These are phyloP conservation scores for Boechera stricta DNA, from an alignment of 345 rosid genomes.

Conservation along the genomic window DNA sequence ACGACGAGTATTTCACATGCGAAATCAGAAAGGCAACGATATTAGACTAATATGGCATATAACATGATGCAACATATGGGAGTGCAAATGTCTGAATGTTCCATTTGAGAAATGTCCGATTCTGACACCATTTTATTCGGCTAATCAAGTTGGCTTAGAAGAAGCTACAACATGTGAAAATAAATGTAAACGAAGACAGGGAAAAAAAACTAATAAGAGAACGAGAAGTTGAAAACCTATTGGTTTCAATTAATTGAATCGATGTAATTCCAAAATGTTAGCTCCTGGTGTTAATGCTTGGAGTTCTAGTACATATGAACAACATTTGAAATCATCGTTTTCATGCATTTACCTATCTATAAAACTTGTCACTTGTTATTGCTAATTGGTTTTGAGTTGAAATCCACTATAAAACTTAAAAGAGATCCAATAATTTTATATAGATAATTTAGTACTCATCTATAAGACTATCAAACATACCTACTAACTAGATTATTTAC, in stretches of 20 bases:
- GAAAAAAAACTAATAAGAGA: background rate
- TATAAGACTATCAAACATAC: too few species aligned
- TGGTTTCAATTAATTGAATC: background rate
- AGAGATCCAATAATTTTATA: too few species aligned
- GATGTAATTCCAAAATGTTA: conserved; percentile 13
- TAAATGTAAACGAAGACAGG: background rate
- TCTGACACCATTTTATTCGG: conserved; percentile 25
- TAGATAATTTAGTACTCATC: background rate
- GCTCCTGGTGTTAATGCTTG: conserved; percentile 5
- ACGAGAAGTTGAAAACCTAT: conserved; percentile 13
- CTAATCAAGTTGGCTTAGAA: conserved; percentile 28
- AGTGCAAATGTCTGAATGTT: conserved; percentile 24
- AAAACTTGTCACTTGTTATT: too few species aligned
- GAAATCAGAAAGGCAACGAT: background rate
- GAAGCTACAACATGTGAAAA: conserved; percentile 10
- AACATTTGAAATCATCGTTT: background rate
- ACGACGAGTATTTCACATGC: conserved; percentile 22
- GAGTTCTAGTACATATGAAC: background rate
- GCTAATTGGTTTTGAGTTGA: background rate
- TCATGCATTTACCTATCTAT: background rate
- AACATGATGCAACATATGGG: conserved; percentile 24
- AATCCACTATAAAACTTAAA: too few species aligned
- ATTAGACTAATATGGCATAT: conserved; percentile 35
- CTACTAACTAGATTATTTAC: background rate
- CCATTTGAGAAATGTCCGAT: conserved; percentile 30